Conservation (phyloP, 495 filamentous ascomycete species). For the Lasiosphaeris hirsuta region DNA sequence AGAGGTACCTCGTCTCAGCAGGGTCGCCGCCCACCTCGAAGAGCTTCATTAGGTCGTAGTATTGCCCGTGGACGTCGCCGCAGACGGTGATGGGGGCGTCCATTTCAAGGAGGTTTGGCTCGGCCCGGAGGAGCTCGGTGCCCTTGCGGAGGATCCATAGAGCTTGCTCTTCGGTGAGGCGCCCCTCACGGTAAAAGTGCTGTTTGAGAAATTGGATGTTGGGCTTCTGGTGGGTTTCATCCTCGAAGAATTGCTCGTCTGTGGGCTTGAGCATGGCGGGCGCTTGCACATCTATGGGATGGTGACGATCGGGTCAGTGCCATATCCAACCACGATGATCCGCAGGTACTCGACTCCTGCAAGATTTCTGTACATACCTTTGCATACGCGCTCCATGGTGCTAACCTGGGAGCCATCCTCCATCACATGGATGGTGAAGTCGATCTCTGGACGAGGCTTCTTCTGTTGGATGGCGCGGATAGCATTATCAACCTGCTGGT, state of each 20-base stretch:
- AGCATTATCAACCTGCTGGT: conserved; percentile 59
- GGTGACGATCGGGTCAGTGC: conserved; percentile 11
- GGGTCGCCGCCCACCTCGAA: conserved; percentile 98
- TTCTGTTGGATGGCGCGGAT: conserved; percentile 85
- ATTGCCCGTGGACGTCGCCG: conserved; percentile 97
- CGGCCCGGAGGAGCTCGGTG: conserved; percentile 74
- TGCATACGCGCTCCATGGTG: conserved; percentile 92
- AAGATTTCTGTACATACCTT: conserved; percentile 59
- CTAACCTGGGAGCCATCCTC: conserved; percentile 94
- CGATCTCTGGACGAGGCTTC: conserved; percentile 92
- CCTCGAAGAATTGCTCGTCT: conserved; percentile 70
- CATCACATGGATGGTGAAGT: conserved; percentile 97
- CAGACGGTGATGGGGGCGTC: conserved; percentile 99
- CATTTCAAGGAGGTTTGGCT: conserved; percentile 98
- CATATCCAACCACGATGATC: not conserved
- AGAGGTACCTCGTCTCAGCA: conserved; percentile 91
- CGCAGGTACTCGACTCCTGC: no score
- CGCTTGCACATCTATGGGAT: conserved; percentile 80
- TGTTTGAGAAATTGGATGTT: conserved; percentile 94
- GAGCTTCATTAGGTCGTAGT: conserved; percentile 98
- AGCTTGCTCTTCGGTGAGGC: conserved; percentile 94
- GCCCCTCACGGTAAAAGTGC: conserved; percentile 96
- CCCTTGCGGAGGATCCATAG: conserved; percentile 89
- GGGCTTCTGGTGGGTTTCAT: conserved; percentile 81
- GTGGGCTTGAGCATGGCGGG: conserved; percentile 87